Conservation (phyloP, 208 protist species). For the Leishmania arabica region DNA sequence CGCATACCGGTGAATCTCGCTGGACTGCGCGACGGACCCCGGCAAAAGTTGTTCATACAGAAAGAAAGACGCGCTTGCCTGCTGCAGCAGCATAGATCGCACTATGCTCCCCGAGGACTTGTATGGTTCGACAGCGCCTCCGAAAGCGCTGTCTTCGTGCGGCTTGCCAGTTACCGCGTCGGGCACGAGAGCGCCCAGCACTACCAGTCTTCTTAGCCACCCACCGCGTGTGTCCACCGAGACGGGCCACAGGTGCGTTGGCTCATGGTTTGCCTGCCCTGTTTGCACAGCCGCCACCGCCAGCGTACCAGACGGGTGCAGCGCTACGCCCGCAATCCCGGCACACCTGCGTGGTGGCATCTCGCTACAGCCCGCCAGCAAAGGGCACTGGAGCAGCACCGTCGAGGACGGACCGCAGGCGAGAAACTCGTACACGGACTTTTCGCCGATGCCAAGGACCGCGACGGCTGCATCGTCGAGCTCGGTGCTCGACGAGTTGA, state of each 20-base stretch:
- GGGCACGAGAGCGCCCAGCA: constrained; percentile 4
- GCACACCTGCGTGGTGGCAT: constrained; percentile 33
- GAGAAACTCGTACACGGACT: constrained; percentile 47
- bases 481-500: not conserved
- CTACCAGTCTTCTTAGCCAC: constrained; percentile 27
- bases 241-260: constrained; percentile 51
- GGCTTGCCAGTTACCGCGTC: not conserved
- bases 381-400: constrained; percentile 52
- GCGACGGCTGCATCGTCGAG: constrained; percentile 1
- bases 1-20: constrained; percentile 19
- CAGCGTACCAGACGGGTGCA: constrained; percentile 64
- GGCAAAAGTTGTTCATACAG: constrained; percentile 20
- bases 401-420: constrained; percentile 27
- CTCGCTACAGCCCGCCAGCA: constrained; percentile 27
- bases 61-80: constrained; percentile 19
- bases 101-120: not conserved
- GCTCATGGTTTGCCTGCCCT: constrained; percentile 29
- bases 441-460: constrained; percentile 51
- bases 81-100: constrained; percentile 1
- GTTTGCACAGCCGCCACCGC: constrained; percentile 47
- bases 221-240: constrained; percentile 14
- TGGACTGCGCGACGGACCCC: constrained; percentile 17
- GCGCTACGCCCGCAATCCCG: constrained; percentile 48
- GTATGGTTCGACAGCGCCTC: not conserved
- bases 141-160: constrained; percentile 1